phyloP scores from a whole-genome alignment of 176 grass and related monocot species.

The Olyra latifolia region DNA sequence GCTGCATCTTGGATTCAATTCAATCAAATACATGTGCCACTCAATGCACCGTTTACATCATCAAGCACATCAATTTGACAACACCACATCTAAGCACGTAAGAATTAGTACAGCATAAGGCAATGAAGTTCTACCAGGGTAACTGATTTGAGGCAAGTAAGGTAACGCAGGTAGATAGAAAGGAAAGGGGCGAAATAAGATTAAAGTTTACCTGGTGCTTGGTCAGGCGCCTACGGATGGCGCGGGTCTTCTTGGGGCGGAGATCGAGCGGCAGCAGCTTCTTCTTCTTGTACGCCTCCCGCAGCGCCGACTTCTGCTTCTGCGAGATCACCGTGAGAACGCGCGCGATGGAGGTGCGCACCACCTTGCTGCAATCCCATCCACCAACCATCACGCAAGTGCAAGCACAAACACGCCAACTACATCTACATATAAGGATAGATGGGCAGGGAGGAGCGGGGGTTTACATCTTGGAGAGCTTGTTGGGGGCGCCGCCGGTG shows the following conservation, averaged over 20 bases:
- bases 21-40: too few species aligned
- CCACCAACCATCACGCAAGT: not conserved
- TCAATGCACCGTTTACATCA: too few species aligned
- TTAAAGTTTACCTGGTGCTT: slow-evolving; percentile 73
- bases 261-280: slow-evolving; percentile 67
- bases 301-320: slow-evolving; percentile 73
- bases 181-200: not conserved
- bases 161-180: not conserved
- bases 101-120: not conserved
- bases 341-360: slow-evolving; percentile 68
- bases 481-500: slow-evolving; percentile 90
- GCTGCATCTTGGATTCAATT: too few species aligned
- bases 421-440: not conserved
- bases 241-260: slow-evolving; percentile 85
- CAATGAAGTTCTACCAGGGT: not conserved
- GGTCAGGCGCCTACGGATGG: slow-evolving; percentile 81
- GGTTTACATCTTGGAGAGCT: slow-evolving; percentile 95
- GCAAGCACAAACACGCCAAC: not conserved
- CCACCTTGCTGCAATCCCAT: slow-evolving; percentile 62
- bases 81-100: not conserved
- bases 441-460: not conserved
- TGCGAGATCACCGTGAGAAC: slow-evolving; percentile 80
- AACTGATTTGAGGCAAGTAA: too few species aligned
- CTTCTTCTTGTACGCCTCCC: slow-evolving; percentile 90
- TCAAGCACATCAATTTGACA: not conserved